Percentiles rank a stretch among this genome's conserved stretches.
Evolutionary conservation across 306 rosid species (phyloP).

Genomic region (Quercus parvula): DNA sequence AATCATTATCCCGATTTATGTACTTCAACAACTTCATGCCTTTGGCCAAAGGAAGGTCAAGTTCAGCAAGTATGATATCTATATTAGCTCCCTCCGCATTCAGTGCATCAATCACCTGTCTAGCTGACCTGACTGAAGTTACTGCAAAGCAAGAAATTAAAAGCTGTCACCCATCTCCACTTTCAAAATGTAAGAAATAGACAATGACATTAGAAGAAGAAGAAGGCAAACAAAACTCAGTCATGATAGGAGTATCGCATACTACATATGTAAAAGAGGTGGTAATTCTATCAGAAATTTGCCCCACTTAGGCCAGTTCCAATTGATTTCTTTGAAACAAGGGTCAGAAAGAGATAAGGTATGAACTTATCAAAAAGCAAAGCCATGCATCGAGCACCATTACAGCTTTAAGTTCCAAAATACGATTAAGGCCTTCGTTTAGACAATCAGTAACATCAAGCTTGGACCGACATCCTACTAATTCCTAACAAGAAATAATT

Average conservation of each 20-base stretch:
- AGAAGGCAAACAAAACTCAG: background rate
- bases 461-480: background rate
- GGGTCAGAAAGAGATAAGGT: background rate
- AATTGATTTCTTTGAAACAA: background rate
- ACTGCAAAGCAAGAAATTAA: slow-evolving; percentile 46
- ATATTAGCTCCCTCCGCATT: slow-evolving; percentile 91
- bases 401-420: background rate
- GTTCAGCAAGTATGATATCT: slow-evolving; percentile 87
- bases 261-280: background rate
- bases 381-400: background rate
- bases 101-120: slow-evolving; percentile 93
- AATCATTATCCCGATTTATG: slow-evolving; percentile 69
- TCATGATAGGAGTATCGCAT: background rate
- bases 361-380: background rate
- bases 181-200: background rate
- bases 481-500: background rate
- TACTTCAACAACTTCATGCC: slow-evolving; percentile 93
- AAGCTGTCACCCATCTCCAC: slow-evolving; percentile 10
- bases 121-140: slow-evolving; percentile 69
- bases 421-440: background rate
- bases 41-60: slow-evolving; percentile 82
- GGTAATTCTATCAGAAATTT: background rate
- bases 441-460: background rate
- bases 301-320: background rate
- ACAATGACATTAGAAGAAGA: background rate